phyloP scores from a whole-genome alignment of 352 stramenopile genomes.

The Phytophthora sansomeana region DNA sequence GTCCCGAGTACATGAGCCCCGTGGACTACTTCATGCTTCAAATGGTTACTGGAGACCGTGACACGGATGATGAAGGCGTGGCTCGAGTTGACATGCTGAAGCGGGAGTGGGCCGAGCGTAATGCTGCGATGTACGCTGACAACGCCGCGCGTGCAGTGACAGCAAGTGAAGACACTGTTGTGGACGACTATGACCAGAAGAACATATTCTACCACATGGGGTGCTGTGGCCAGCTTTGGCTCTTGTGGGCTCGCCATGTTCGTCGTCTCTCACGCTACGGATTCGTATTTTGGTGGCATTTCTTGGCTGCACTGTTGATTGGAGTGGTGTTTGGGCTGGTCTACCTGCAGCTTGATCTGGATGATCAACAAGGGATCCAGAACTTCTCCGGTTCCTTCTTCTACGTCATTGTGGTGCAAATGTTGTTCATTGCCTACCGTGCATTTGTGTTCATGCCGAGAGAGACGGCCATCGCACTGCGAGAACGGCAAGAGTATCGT shows the following conservation, averaged over 20 bases:
- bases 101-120: conserved; percentile 37
- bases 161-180: conserved; percentile 16
- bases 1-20: conserved; percentile 64
- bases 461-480: conserved; percentile 51
- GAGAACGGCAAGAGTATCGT: conserved; percentile 52
- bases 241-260: conserved; percentile 44
- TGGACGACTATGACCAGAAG: conserved; percentile 32
- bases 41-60: conserved; percentile 44
- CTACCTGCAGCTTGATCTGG: conserved; percentile 51
- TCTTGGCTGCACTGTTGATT: conserved; percentile 57
- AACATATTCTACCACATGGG: conserved; percentile 43
- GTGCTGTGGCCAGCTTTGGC: conserved; percentile 41
- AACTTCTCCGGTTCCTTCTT: conserved; percentile 64
- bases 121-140: conserved; percentile 26
- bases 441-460: conserved; percentile 49
- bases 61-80: conserved; percentile 36
- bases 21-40: conserved; percentile 76
- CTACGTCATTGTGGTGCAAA: conserved; percentile 56
- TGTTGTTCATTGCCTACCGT: conserved; percentile 51
- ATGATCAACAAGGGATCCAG: conserved; percentile 59
- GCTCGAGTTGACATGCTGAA: conserved; percentile 45
- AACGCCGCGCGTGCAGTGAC: conserved; percentile 21
- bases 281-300: conserved; percentile 49
- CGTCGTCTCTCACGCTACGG: conserved; percentile 55
- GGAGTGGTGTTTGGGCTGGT: conserved; percentile 52